Evolutionary conservation across 1,139 yeast genomes (phyloP).

Genomic region (Kodamaea suecica): DNA sequence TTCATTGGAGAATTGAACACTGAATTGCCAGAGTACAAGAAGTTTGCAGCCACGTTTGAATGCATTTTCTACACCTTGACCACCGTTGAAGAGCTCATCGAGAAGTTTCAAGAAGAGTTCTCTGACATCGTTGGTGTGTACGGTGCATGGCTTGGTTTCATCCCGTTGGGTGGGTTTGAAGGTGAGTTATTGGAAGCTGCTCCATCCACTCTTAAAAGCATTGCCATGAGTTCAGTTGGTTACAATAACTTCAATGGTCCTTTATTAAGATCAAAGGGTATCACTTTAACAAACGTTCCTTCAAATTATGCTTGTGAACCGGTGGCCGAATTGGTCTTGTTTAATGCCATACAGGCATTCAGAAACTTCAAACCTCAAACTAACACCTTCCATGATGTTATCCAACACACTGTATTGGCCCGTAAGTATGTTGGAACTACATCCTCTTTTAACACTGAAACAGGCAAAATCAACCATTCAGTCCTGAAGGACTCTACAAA

Average conservation of each 20-base stretch:
- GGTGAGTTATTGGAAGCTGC: constrained; percentile 45
- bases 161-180: constrained; percentile 48
- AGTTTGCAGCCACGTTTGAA: constrained; percentile 18
- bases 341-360: constrained; percentile 57
- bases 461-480: constrained; percentile 32
- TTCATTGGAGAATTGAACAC: constrained; percentile 24
- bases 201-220: constrained; percentile 52
- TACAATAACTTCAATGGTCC: constrained; percentile 55
- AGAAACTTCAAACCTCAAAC: constrained; percentile 57
- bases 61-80: constrained; percentile 18
- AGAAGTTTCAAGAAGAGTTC: constrained; percentile 34
- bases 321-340: constrained; percentile 76
- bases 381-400: constrained; percentile 26
- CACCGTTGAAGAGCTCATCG: constrained; percentile 19
- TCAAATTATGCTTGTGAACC: constrained; percentile 59
- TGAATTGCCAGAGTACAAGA: constrained; percentile 18
- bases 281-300: constrained; percentile 64
- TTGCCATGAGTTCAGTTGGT: constrained; percentile 72
- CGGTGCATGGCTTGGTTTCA: constrained; percentile 61
- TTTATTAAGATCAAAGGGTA: constrained; percentile 38
- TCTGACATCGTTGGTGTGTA: constrained; percentile 55
- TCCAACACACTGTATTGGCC: constrained; percentile 41
- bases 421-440: constrained; percentile 36
- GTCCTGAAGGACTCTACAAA: constrained; percentile 23
- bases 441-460: constrained; percentile 30